These are phyloP conservation scores for Gynandropsis gynandra DNA, from an alignment of 345 rosid genomes.

Conservation along the genomic window DNA sequence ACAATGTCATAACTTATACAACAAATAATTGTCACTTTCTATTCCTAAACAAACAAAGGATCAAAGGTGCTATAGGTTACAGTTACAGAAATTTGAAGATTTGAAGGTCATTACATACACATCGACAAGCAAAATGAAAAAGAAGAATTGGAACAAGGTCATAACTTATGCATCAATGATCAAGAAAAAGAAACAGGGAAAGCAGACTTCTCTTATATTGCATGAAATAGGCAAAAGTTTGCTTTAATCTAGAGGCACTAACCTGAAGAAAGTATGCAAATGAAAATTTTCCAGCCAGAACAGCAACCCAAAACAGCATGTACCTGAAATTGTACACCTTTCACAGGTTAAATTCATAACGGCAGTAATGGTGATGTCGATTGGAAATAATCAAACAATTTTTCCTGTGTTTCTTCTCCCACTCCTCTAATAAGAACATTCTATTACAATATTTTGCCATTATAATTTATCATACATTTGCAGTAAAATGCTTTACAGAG, in stretches of 20 bases:
- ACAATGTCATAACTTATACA: no score
- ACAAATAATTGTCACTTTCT: no score
- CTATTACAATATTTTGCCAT: neutral
- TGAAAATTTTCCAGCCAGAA: slow-evolving; percentile 71
- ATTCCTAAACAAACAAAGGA: no score
- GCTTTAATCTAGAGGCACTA: slow-evolving; percentile 21
- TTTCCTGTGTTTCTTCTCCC: slow-evolving; percentile 15
- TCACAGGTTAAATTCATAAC: slow-evolving; percentile 3
- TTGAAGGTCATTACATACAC: no score
- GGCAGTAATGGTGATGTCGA: neutral
- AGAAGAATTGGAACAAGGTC: no score
- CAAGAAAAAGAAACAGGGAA: no score
- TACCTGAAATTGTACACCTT: slow-evolving; percentile 51
- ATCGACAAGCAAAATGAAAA: no score
- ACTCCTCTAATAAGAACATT: slow-evolving; percentile 16
- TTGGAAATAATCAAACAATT: slow-evolving; percentile 16
- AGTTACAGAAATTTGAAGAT: no score
- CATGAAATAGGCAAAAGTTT: neutral
- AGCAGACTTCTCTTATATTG: no score
- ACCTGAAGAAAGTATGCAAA: slow-evolving; percentile 95
- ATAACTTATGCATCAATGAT: no score
- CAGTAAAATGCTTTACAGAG: slow-evolving; percentile 11
- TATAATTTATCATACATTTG: slow-evolving; percentile 1
- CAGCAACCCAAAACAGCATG: slow-evolving; percentile 81
- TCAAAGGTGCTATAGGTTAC: no score